Conservation (phyloP, 352 stramenopile genomes). For the Phytophthora multivora region DNA sequence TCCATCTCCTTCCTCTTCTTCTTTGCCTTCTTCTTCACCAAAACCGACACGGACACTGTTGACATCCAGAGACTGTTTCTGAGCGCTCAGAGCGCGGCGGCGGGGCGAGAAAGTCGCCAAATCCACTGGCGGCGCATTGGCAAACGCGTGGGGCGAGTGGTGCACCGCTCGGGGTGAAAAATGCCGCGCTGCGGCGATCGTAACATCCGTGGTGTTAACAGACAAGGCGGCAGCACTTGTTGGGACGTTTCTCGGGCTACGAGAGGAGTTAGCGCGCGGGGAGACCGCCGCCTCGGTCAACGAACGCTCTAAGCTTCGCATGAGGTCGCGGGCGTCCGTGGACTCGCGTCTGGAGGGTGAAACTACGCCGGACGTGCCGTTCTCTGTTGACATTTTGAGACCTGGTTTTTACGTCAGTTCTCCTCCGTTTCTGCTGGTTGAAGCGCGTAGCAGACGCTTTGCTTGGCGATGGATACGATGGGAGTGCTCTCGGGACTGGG, state of each 20-base stretch:
- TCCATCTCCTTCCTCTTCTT: constrained; percentile 35
- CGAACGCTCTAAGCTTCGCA: constrained; percentile 26
- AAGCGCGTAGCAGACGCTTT: constrained; percentile 17
- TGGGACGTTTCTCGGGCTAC: constrained; percentile 14
- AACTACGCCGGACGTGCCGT: not conserved
- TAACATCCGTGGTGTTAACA: not conserved
- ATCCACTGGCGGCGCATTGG: constrained; percentile 34
- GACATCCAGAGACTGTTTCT: constrained; percentile 18
- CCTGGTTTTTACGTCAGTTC: constrained; percentile 3
- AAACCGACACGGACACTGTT: constrained; percentile 27
- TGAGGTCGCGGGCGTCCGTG: constrained; percentile 21
- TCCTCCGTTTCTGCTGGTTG: constrained; percentile 16
- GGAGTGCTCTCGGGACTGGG: not conserved
- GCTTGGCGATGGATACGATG: constrained; percentile 7
- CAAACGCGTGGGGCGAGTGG: constrained; percentile 63
- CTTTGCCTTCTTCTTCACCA: constrained; percentile 45
- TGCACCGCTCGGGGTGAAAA: constrained; percentile 63
- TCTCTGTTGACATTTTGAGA: constrained; percentile 10
- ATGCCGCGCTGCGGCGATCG: constrained; percentile 8
- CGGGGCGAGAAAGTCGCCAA: constrained; percentile 68
- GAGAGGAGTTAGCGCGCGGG: constrained; percentile 5
- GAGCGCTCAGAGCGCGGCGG: constrained; percentile 40
- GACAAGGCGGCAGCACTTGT: constrained; percentile 12
- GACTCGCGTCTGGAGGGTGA: constrained; percentile 11
- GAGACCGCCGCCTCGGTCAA: constrained; percentile 24